Base-by-base conservation (phyloP, 73 alveolate genomes). In the Paramecium sexaurelia region DNA sequence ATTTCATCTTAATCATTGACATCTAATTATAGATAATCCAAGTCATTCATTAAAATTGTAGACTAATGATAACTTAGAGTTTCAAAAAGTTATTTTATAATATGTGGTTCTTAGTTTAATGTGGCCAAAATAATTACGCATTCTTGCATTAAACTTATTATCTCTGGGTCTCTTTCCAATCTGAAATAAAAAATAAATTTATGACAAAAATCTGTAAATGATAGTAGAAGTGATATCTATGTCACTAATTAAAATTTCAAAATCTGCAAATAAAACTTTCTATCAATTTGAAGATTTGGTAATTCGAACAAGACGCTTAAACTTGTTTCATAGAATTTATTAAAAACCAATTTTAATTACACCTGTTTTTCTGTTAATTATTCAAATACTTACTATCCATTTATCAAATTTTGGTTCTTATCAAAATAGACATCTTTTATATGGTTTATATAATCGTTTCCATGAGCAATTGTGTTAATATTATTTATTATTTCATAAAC, bases 61-160 rank as follows among this genome's bases (percentile, higher is more conserved):
- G 83, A 61, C 17, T 61, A 32, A 61, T 61, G 83, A 61, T 61
- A 61, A 61, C 83, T 61, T 61, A 61, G 13, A 10, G 83, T 61
- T 61, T 61, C 83, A 61, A 61, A 61, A 10, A 61, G 13, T 61
- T 61, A 26, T 61, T 61, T 61, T 61, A 61, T 29, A 26, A 61
- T 26, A 26, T 61, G 17, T 0, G 83, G 43, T 10, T 61, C 83
- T 61, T 61, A 61, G 13, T 61, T 61, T 29, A 61, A 61, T 10
- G 43, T 1, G 0, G 26, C 47, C 1, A 61, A 41, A 29, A 61
- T 61, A 24, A 61, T 61, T 26, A 27, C 43, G 11, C 39, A 32
- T 61, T 26, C 3, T 61, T 61, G 37, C 83, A 61, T 61, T 61
- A 29, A 26, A 13, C 9, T 61, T 0, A 61, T 26, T 11, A 61